Base-by-base conservation (phyloP, 169 alveolate genomes). In the Plasmodium chabaudi region DNA sequence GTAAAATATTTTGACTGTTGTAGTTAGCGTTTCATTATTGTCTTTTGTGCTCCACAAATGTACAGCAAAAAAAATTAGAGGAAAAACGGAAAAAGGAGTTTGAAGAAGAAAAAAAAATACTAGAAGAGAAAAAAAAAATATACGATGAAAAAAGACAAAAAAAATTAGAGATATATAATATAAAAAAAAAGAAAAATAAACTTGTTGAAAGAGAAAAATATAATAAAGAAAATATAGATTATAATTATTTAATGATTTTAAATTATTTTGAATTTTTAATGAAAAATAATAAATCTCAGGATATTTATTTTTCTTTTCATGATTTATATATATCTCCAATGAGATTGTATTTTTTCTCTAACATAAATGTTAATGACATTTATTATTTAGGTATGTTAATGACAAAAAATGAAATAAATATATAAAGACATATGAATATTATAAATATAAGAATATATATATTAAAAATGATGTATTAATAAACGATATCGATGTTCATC, bases 61-160 rank as follows among this genome's bases (percentile, higher is more conserved):
- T 44, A 17, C 55, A 84, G 91, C 61, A 84, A 68, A 67, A 68
- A 57, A 84, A 68, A 46, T 42, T 84, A 1, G 86, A 84, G n/a
- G 91, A 84, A 69, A 84, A 84, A 57, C 68, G 64, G 51, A 42
- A 84, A 63, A 84, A 84, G 46, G 74, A 84, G 17, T 69, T 42
- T 19, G 87, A 84, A 12, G 86, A 67, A 84, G 87, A 84, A 42
- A 57, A 56, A 39, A 74, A 68, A 71, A 84, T 68, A 21, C 39
- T 21, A 57, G 74, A 84, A 68, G 12, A 68, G 46, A 84, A 84
- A 73, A 77, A 84, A 57, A 84, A 68, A 59, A 84, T 84, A 84
- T 84, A 84, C 70, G 91, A 84, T 53, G 91, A 84, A 51, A 84
- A 84, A 67, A 84, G 91, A 53, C 55, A 69, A 61, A 67, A 68